phyloP scores from a whole-genome alignment of 768 basidiomycete species.

The Suillus americanus region DNA sequence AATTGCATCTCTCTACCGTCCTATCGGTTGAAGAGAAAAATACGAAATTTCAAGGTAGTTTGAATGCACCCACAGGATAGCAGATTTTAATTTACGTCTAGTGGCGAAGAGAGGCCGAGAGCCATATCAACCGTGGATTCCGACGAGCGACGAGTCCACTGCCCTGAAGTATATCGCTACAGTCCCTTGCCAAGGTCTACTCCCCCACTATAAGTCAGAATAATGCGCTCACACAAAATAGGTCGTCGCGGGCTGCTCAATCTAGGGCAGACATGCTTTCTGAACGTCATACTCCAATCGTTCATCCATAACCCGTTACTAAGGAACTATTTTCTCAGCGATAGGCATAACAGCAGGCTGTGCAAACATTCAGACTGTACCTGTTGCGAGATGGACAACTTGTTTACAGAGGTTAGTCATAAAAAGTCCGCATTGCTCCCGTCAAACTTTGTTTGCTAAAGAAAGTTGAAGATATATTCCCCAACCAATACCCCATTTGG shows the following conservation, averaged over 20 bases:
- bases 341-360: slow-evolving; percentile 76
- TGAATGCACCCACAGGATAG: not conserved
- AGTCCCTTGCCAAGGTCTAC: slow-evolving; percentile 73
- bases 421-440: not conserved
- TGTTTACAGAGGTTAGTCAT: slow-evolving; percentile 65
- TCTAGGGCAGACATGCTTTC: slow-evolving; percentile 91
- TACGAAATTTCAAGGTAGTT: slow-evolving; percentile 58
- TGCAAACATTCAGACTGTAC: slow-evolving; percentile 77
- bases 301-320: slow-evolving; percentile 89
- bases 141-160: slow-evolving; percentile 38
- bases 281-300: slow-evolving; percentile 88
- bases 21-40: slow-evolving; percentile 60
- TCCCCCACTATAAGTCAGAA: not conserved
- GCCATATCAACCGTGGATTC: slow-evolving; percentile 50
- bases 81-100: slow-evolving; percentile 10
- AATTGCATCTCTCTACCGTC: slow-evolving; percentile 41
- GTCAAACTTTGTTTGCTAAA: not conserved
- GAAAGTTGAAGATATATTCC: slow-evolving; percentile 48
- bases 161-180: slow-evolving; percentile 49
- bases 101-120: slow-evolving; percentile 44
- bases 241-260: slow-evolving; percentile 85
- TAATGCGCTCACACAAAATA: slow-evolving; percentile 25
- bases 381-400: slow-evolving; percentile 91
- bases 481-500: slow-evolving; percentile 65
- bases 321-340: slow-evolving; percentile 85